Percentiles rank a stretch among this genome's conserved stretches.
Evolutionary conservation across 345 rosid genomes (phyloP).

Genomic region (Eutrema yunnanense): DNA sequence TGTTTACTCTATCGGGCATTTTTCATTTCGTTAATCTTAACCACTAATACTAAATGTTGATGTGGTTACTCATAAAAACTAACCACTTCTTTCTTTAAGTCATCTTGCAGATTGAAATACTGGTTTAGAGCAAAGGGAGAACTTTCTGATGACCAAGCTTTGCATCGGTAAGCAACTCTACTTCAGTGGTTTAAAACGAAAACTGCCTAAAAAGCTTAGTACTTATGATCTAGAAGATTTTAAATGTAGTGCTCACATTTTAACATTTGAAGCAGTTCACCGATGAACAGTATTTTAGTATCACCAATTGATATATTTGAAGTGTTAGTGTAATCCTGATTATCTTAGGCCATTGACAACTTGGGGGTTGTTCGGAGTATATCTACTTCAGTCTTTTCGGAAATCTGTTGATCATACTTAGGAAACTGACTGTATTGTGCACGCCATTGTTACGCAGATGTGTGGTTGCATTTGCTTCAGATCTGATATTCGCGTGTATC

Average conservation of each 20-base stretch:
- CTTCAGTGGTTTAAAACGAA: not conserved
- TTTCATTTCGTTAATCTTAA: not conserved
- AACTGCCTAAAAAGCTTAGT: not conserved
- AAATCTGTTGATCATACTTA: not conserved
- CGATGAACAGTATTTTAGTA: not conserved
- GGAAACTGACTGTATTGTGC: not conserved
- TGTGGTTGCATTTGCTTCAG: constrained; percentile 89
- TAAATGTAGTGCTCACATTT: not conserved
- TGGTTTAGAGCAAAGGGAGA: constrained; percentile 92
- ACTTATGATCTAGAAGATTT: not conserved
- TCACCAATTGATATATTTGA: not conserved
- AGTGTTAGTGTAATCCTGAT: not conserved
- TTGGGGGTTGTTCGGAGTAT: not conserved
- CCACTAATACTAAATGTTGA: not conserved
- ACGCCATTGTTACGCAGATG: constrained; percentile 44
- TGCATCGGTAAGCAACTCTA: constrained; percentile 59
- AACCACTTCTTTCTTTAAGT: not conserved
- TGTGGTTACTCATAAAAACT: not conserved
- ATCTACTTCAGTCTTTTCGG: not conserved
- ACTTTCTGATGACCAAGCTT: constrained; percentile 85
- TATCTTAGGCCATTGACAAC: not conserved
- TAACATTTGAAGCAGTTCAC: not conserved
- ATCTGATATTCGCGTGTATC: constrained; percentile 58
- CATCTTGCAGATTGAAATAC: constrained; percentile 55
- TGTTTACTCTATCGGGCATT: not conserved